Base-by-base conservation (phyloP, 1,139 yeast genomes). In the Wickerhamiella pararugosa region DNA sequence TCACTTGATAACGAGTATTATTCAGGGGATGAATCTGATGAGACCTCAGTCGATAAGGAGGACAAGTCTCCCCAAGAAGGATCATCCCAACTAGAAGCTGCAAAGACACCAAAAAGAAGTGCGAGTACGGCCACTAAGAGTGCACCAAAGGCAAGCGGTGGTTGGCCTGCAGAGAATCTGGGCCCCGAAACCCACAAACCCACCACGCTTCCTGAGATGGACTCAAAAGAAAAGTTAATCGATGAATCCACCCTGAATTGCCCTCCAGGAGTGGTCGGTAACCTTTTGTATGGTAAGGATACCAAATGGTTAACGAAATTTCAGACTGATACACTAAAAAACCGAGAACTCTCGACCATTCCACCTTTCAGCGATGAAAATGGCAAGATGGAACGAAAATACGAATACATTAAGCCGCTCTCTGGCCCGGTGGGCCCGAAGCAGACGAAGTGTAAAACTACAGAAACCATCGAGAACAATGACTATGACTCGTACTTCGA, bases 391-490 rank as follows among this genome's bases (percentile, higher is more conserved):
- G 48, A 55, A 40, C 71, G 99, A 48, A 65, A 68, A 35, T 87
- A 79, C 56, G 68, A 71, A 5, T 92, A 87, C 58, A 70, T 67
- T 38, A 87, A 87, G 58, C 97, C 95, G 3, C 66, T 92, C 47
- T 67, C 69, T 45, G 87, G 79, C 1, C 75, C 95, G 0, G 75
- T 92, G 45, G 98, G 98, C 0, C 98, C 98, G 5, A 90, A 87
- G 55, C 95, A 87, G 57, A 87, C 98, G 2, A 74, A 71, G 51
- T 92, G 98, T 64, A 56, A 70, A 10, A 75, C 84, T 43, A 76
- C 76, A 1, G 99, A 92, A 53, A 69, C 71, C 6, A 62, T 83
- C 39, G 76, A 79, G 45, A 69, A 70, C 38, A 74, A 69, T 61
- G 83, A 83, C 55, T 61, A 76, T 38, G 72, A 76, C 9, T 63